Evolutionary conservation across 257 asterid genomes (phyloP).

Genomic region (Cynanchum wilfordii): DNA sequence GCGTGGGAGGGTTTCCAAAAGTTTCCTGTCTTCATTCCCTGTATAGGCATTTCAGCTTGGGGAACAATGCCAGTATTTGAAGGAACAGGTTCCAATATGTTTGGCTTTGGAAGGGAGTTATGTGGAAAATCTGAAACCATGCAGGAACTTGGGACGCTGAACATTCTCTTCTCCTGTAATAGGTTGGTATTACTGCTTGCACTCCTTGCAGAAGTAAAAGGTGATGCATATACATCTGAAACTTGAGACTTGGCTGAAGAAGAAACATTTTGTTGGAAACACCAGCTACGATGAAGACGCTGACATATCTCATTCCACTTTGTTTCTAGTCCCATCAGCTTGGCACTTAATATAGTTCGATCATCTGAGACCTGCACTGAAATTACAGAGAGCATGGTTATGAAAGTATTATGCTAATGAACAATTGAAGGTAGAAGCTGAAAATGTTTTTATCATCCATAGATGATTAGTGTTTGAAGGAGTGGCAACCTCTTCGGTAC

Average conservation of each 20-base stretch:
- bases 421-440: neutral
- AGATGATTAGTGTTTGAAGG: constrained; percentile 25
- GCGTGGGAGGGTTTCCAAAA: constrained; percentile 21
- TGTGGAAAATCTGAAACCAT: constrained; percentile 29
- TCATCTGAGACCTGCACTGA: constrained; percentile 90
- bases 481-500: constrained; percentile 56
- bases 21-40: constrained; percentile 21
- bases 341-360: constrained; percentile 45
- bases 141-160: constrained; percentile 25
- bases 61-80: constrained; percentile 21
- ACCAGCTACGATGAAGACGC: constrained; percentile 50
- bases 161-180: constrained; percentile 27
- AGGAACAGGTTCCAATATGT: constrained; percentile 22
- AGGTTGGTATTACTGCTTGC: constrained; percentile 27
- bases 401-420: constrained; percentile 15
- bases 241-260: constrained; percentile 30
- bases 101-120: constrained; percentile 21
- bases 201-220: constrained; percentile 23
- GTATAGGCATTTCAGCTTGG: constrained; percentile 31
- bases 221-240: constrained; percentile 25
- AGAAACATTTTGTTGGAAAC: constrained; percentile 33
- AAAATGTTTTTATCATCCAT: constrained; percentile 5
- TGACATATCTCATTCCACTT: constrained; percentile 90
- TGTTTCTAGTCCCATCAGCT: constrained; percentile 45
- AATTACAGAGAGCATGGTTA: constrained; percentile 49